Evolutionary conservation across 2,329 filamentous ascomycete species (phyloP).

Genomic region (Ceratocystiopsis minuta): DNA sequence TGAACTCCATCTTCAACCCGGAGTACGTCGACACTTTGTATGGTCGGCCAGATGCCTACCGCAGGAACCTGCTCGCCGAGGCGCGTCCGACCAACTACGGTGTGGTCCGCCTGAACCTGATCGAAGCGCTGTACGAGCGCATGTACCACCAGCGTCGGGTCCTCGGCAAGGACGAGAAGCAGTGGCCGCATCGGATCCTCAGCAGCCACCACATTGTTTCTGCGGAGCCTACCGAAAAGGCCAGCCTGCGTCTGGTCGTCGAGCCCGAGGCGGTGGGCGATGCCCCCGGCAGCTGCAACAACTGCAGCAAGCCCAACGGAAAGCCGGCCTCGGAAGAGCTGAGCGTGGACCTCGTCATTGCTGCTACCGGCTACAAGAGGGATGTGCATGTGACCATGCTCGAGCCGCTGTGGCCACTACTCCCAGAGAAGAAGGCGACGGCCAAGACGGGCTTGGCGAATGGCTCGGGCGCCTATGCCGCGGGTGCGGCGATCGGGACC

Average conservation of each 20-base stretch:
- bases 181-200: slow-evolving; percentile 72
- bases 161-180: slow-evolving; percentile 45
- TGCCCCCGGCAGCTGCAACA: neutral
- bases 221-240: slow-evolving; percentile 30
- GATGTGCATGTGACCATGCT: slow-evolving; percentile 67
- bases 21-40: slow-evolving; percentile 64
- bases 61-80: slow-evolving; percentile 40
- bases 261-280: slow-evolving; percentile 20
- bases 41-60: slow-evolving; percentile 42
- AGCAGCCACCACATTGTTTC: slow-evolving; percentile 47
- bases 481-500: slow-evolving; percentile 8
- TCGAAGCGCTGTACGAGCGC: slow-evolving; percentile 73
- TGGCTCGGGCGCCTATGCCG: neutral
- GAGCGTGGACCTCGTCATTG: slow-evolving; percentile 64
- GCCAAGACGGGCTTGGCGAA: no score
- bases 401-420: slow-evolving; percentile 42
- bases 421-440: slow-evolving; percentile 27
- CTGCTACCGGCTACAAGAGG: slow-evolving; percentile 73
- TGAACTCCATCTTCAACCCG: slow-evolving; percentile 94
- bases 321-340: no score
- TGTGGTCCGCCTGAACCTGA: slow-evolving; percentile 76
- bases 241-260: slow-evolving; percentile 38
- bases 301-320: no score
- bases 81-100: slow-evolving; percentile 86
- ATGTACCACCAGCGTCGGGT: slow-evolving; percentile 73